These are phyloP conservation scores for Pachysandra terminalis DNA, from an alignment of 164 flowering plant species.

Conservation along the genomic window DNA sequence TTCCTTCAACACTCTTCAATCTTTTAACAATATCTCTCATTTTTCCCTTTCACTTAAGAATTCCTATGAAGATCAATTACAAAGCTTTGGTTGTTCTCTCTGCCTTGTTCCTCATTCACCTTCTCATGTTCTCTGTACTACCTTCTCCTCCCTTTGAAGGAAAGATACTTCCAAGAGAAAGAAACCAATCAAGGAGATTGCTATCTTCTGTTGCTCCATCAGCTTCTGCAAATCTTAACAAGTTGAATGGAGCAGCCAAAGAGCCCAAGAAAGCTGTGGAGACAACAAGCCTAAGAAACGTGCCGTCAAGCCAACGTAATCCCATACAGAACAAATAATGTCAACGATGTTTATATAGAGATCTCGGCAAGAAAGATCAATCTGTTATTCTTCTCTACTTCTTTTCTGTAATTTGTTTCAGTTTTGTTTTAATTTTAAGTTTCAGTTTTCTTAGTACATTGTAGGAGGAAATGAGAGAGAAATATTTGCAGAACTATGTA, in stretches of 20 bases:
- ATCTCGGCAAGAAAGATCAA: conserved; percentile 1
- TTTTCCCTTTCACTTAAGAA: background rate
- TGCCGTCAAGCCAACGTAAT: conserved; percentile 46
- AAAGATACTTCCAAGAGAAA: background rate
- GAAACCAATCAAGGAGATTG: conserved; percentile 27
- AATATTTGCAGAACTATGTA: background rate
- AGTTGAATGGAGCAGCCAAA: conserved; percentile 16
- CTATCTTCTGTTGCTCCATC: conserved; percentile 18
- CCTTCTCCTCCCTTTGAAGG: conserved; percentile 16
- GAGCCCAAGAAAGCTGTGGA: conserved; percentile 59
- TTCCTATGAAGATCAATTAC: conserved; percentile 25
- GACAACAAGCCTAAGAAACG: conserved; percentile 40
- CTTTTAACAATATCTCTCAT: background rate
- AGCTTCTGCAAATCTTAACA: conserved; percentile 15
- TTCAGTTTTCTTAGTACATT: background rate
- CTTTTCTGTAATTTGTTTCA: background rate
- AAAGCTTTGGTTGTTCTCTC: conserved; percentile 23
- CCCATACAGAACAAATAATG: conserved; percentile 51
- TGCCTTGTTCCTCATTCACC: conserved; percentile 23
- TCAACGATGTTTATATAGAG: background rate
- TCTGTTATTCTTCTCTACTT: conserved; percentile 8
- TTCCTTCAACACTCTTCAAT: background rate
- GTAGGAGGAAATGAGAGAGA: background rate
- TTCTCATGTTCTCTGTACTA: conserved; percentile 17
- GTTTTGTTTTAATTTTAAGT: background rate